A percentile compares a stretch with the other conserved stretches of the same genome.
phyloP scores from a whole-genome alignment of 768 basidiomycete genomes.

The Leccinellum albellum region DNA sequence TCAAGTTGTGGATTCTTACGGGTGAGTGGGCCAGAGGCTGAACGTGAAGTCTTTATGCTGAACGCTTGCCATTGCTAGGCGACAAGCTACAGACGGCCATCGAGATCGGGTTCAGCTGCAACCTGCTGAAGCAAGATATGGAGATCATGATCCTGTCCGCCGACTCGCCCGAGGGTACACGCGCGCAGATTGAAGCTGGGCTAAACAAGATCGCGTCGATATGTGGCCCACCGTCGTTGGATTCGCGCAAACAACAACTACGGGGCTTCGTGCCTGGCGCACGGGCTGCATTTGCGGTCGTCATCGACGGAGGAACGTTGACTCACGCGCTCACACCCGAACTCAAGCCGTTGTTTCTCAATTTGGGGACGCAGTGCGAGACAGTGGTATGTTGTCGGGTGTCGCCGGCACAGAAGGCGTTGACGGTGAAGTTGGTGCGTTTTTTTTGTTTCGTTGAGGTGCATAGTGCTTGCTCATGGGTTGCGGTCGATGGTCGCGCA shows the following conservation, averaged over 20 bases:
- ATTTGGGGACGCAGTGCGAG: conserved; percentile 92
- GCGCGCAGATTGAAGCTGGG: conserved; percentile 85
- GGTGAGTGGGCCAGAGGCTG: conserved; percentile 39
- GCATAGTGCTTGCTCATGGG: background rate
- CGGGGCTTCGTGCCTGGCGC: conserved; percentile 66
- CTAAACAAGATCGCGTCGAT: conserved; percentile 92
- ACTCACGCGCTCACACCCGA: conserved; percentile 72
- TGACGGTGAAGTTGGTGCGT: conserved; percentile 86
- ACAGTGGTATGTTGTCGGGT: conserved; percentile 98
- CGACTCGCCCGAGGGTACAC: conserved; percentile 67
- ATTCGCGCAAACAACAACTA: conserved; percentile 37
- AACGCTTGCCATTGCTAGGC: conserved; percentile 39
- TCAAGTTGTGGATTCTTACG: conserved; percentile 97
- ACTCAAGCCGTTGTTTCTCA: conserved; percentile 84
- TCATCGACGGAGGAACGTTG: conserved; percentile 94
- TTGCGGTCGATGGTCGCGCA: conserved; percentile 21
- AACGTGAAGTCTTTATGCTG: background rate
- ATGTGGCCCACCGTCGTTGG: conserved; percentile 67
- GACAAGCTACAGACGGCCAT: conserved; percentile 99
- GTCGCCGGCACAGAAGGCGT: conserved; percentile 96
- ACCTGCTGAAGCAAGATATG: conserved; percentile 90
- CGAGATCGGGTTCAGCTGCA: conserved; percentile 95
- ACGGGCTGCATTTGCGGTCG: conserved; percentile 82
- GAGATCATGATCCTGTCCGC: conserved; percentile 97
- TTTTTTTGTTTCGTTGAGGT: background rate